Conservation (phyloP, 306 rosid species). For the Luffa aegyptiaca region DNA sequence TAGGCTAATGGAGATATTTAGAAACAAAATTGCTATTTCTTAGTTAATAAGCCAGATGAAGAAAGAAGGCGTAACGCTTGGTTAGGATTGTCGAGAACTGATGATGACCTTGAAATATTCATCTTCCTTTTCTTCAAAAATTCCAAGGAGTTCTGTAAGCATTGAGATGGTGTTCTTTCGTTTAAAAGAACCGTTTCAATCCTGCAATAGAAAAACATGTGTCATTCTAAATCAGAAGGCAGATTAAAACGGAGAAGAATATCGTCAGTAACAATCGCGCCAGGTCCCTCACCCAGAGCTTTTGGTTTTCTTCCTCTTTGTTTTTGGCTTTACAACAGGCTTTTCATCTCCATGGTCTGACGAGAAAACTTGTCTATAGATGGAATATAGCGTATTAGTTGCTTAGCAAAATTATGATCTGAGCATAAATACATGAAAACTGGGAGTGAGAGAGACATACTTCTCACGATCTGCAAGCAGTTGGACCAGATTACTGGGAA, state of each 20-base stretch:
- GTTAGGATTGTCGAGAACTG: constrained; percentile 73
- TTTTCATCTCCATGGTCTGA: constrained; percentile 55
- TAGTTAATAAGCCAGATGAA: constrained; percentile 40
- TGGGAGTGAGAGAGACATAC: constrained; percentile 16
- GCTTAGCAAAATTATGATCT: neutral
- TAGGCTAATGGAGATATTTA: neutral
- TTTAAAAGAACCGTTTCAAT: constrained; percentile 42
- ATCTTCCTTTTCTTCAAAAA: constrained; percentile 71
- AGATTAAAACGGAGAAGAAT: neutral
- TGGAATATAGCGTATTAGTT: neutral
- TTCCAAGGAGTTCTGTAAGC: constrained; percentile 52
- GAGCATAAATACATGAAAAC: neutral
- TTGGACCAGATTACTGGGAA: constrained; percentile 63
- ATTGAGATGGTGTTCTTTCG: constrained; percentile 46
- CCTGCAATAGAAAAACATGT: constrained; percentile 30
- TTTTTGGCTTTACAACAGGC: constrained; percentile 23
- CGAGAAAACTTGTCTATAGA: constrained; percentile 46
- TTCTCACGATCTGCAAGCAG: constrained; percentile 78
- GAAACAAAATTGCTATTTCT: constrained; percentile 12
- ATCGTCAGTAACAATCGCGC: neutral
- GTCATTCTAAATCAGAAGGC: neutral
- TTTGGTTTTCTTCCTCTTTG: constrained; percentile 50
- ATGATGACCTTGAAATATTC: constrained; percentile 57
- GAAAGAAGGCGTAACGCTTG: constrained; percentile 71
- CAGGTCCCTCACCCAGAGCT: constrained; percentile 43